Conservation (phyloP, 495 filamentous ascomycete species). For the Pyronema omphalodes region DNA sequence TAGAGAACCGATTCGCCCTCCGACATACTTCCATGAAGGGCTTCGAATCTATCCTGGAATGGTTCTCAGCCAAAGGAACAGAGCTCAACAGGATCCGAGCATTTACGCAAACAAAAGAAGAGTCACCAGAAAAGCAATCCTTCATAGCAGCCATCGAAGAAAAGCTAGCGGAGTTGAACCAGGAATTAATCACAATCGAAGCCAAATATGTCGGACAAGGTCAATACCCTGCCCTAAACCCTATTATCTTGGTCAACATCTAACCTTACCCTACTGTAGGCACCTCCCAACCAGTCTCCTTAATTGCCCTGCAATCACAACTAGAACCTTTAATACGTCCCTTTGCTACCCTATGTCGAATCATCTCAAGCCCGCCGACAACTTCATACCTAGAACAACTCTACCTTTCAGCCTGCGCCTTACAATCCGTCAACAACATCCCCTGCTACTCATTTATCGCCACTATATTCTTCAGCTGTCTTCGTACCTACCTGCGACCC, state of each 20-base stretch:
- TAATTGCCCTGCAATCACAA: conserved; percentile 45
- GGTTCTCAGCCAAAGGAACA: conserved; percentile 25
- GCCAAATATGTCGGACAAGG: conserved; percentile 31
- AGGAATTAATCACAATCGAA: conserved; percentile 28
- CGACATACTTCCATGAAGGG: conserved; percentile 23
- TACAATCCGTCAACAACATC: conserved; percentile 49
- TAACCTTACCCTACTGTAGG: neutral
- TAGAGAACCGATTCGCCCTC: conserved; percentile 20
- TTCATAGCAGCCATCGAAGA: conserved; percentile 21
- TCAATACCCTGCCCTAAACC: neutral
- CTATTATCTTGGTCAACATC: neutral
- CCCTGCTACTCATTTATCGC: conserved; percentile 41
- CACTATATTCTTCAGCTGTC: conserved; percentile 60
- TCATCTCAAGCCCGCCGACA: conserved; percentile 28
- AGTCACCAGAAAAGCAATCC: conserved; percentile 15
- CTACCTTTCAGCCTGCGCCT: conserved; percentile 45
- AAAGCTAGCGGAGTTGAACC: conserved; percentile 30
- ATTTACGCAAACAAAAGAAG: conserved; percentile 21
- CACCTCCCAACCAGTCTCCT: conserved; percentile 12
- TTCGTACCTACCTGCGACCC: conserved; percentile 63
- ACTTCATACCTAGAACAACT: conserved; percentile 51
- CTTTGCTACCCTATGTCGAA: conserved; percentile 36
- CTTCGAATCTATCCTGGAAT: conserved; percentile 19
- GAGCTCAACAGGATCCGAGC: conserved; percentile 27
- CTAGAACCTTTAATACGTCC: conserved; percentile 35